phyloP scores from a whole-genome alignment of 805 yeast species.

The Metahyphopichia silvanorum region DNA sequence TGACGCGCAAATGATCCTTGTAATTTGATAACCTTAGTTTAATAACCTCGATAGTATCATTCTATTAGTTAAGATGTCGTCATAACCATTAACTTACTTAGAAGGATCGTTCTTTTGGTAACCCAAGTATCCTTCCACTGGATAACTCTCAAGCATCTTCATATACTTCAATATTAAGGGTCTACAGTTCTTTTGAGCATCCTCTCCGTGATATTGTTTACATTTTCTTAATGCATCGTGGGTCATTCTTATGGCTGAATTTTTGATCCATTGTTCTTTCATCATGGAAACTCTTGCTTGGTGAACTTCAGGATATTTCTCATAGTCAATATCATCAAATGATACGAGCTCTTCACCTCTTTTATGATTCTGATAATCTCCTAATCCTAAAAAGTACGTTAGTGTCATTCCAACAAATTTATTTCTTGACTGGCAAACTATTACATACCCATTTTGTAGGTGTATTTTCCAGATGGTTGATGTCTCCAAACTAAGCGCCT shows the following conservation, averaged over 20 bases:
- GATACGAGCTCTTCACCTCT: constrained; percentile 75
- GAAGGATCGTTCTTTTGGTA: constrained; percentile 87
- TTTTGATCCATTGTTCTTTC: constrained; percentile 77
- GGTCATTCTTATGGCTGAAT: constrained; percentile 61
- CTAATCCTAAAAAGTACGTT: constrained; percentile 16
- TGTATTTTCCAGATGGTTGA: constrained; percentile 1
- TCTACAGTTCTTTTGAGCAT: constrained; percentile 68
- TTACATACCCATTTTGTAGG: constrained; percentile 16
- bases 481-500: constrained; percentile 1
- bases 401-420: background rate
- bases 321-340: constrained; percentile 79
- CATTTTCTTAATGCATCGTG: constrained; percentile 77
- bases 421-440: background rate
- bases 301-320: constrained; percentile 57
- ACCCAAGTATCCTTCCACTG: constrained; percentile 73
- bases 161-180: constrained; percentile 74
- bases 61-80: too few relatives aligned
- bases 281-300: constrained; percentile 75
- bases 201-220: constrained; percentile 54
- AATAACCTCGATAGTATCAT: too few relatives aligned
- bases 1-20: too few relatives aligned
- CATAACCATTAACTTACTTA: too few relatives aligned
- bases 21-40: too few relatives aligned
- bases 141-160: constrained; percentile 69
- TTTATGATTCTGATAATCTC: constrained; percentile 39